Evolutionary conservation across 2,329 filamentous ascomycete genomes (phyloP), one percentile per base, ranked within the genome.

Genomic region (Neonectria magnoliae): DNA sequence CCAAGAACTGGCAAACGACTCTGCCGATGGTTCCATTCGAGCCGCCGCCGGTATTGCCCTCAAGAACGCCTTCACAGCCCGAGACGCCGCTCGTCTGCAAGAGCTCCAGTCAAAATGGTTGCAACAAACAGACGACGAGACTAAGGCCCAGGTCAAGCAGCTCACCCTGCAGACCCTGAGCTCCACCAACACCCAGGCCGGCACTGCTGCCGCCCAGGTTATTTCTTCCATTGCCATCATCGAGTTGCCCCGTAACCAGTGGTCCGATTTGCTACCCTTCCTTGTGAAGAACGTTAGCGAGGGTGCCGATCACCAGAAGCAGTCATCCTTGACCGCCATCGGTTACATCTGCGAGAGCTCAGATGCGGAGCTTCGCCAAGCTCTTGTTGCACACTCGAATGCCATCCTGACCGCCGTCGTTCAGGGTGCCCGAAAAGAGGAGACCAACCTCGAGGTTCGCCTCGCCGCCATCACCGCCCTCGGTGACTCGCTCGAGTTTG

Each of bases 311-410:
- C 90, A 94, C 81, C 90, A 97, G 79, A 99, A 98, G 86, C 94
- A 98, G 83, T 87, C 94, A 45, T 98, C 95, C 48, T 84, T 99
- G 76, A 95, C 93, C 62, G 91, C 95, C n/a, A 98, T 99, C 80
- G 96, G 96, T 73, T 99, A 96, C 83, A 95, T 99, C 75, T 99
- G 96, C 86, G 96, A 99, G 81, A 95, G 92, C 73, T 93, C 97
- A 76, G 96, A 99, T 77, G 77, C 88, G 53, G 94, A 98, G 66
- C 88, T 99, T 56, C 89, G 96, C 71, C 88, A 92, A 67, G 90
- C 91, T 79, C 82, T 98, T 75, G 86, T 92, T 70, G 85, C 90
- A 71, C 94, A 98, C 84, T 98, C 95, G 71, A 99, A 99, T 80
- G 94, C 95, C 71, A 99, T 99, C 81, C 84, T 99, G 76, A 99